phyloP scores from a whole-genome alignment of 257 asterid genomes.

The Nicotiana benthamiana region DNA sequence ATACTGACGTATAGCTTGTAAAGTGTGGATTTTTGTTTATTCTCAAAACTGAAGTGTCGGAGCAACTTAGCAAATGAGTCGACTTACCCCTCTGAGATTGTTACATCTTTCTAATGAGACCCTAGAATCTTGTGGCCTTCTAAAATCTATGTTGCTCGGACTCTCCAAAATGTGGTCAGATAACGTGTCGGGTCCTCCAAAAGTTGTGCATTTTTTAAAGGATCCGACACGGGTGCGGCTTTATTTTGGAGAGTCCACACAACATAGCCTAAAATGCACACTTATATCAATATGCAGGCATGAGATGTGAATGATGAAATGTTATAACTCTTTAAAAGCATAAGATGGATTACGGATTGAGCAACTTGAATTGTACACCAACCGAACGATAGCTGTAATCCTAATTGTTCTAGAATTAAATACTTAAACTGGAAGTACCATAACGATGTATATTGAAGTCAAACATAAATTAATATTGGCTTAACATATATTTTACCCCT shows the following conservation, averaged over 20 bases:
- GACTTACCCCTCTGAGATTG: background rate
- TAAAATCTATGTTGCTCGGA: too few relatives aligned
- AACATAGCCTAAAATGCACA: too few relatives aligned
- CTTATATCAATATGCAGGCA: background rate
- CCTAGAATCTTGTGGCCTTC: background rate
- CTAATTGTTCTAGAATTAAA: background rate
- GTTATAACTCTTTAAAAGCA: background rate
- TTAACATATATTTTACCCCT: background rate
- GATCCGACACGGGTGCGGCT: too few relatives aligned
- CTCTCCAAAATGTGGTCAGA: too few relatives aligned
- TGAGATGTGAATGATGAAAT: background rate
- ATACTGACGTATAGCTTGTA: too few relatives aligned
- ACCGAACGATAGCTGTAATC: background rate
- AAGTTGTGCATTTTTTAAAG: too few relatives aligned
- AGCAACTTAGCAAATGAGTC: too few relatives aligned
- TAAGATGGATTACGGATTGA: background rate
- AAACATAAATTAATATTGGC: background rate
- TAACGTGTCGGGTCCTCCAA: too few relatives aligned
- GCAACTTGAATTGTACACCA: background rate
- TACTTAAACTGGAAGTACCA: background rate
- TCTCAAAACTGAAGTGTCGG: too few relatives aligned
- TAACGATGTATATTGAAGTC: background rate
- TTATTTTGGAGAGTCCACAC: too few relatives aligned
- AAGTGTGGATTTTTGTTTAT: too few relatives aligned
- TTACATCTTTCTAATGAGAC: background rate